Base-by-base conservation (phyloP, 148 eudicot genomes). In the Heliosperma pusillum region DNA sequence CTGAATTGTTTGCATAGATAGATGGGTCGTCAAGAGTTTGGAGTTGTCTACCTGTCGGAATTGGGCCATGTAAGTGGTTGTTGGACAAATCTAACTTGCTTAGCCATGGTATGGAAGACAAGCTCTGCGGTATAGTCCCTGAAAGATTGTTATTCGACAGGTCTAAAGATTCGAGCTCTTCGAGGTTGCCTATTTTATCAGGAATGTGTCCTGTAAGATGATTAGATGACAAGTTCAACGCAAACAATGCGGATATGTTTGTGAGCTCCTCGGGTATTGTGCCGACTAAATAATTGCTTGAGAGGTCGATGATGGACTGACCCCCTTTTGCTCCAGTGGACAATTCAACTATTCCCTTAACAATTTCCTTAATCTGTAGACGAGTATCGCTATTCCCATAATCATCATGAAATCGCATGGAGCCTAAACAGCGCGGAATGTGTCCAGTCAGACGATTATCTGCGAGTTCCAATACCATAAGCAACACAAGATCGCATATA, bases 21-120 rank as follows among this genome's bases (percentile, higher is more conserved):
- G 86, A 76, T 26, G 80, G 77, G 30, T 80, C 74, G 20, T 76
- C 44, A 4, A 81, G 74, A 50, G 80, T 77, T 50, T 77, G 78
- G 25, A 81, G 81, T 55, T 81, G 84, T 4, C 3, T 53, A 17
- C 84, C 78, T 2, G 75, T 73, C 27, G 82, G 85, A 71, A 82
- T 82, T 53, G 47, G 66, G 7, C 81, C 84, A 5, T 74, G 60
- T 1, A 82, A 60, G 27, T 75, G 40, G 60, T 82, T 82, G 42
- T 69, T 36, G 24, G 82, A 79, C 68, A 83, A 70, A 19, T 77
- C 56, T 36, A 81, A 64, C 3, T 11, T 11, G 12, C 33, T 45
- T 11, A 77, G 53, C 30, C 72, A 73, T 25, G 61, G 36, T 17
- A 78, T 25, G 36, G 15, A 11, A 11, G 73, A 66, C 20, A 82